Conservation (phyloP, 2,329 filamentous ascomycete genomes). For the Calonectria pauciramosa region DNA sequence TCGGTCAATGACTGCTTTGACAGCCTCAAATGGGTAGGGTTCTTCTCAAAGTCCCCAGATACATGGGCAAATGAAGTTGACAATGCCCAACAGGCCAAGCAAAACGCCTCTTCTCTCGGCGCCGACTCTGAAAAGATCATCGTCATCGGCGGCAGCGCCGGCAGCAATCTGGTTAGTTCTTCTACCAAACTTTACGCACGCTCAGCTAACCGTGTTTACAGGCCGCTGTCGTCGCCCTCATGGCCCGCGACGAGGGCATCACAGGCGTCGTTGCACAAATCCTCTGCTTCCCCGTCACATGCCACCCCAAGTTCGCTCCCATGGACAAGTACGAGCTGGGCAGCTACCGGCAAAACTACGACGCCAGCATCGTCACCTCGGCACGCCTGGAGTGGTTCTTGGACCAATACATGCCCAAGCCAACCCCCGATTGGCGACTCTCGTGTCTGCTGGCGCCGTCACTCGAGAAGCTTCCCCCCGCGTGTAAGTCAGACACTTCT, state of each 20-base stretch:
- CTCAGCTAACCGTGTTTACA: conserved; percentile 17
- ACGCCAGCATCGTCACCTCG: conserved; percentile 48
- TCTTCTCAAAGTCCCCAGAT: not conserved
- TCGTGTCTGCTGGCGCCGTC: conserved; percentile 52
- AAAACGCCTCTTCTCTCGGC: conserved; percentile 48
- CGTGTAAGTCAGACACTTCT: conserved; percentile 45
- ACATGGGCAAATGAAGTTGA: not conserved
- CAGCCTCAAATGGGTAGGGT: conserved; percentile 52
- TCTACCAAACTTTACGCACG: not conserved
- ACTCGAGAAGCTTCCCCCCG: conserved; percentile 49
- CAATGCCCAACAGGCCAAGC: conserved; percentile 42
- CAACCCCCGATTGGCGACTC: conserved; percentile 40
- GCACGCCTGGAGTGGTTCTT: conserved; percentile 52
- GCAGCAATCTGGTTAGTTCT: conserved; percentile 50
- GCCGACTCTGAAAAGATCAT: conserved; percentile 52
- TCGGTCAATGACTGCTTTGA: conserved; percentile 54
- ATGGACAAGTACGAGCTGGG: conserved; percentile 51
- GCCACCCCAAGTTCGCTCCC: conserved; percentile 53
- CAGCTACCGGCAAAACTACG: conserved; percentile 51
- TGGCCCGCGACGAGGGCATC: conserved; percentile 49
- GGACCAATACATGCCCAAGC: conserved; percentile 50
- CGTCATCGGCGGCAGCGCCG: conserved; percentile 53
- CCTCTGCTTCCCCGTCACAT: conserved; percentile 52
- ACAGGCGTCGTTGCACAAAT: conserved; percentile 51
- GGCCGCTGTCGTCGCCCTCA: conserved; percentile 47